phyloP scores from a whole-genome alignment of 2,329 filamentous ascomycete species.

The Cryphonectria radicalis region DNA sequence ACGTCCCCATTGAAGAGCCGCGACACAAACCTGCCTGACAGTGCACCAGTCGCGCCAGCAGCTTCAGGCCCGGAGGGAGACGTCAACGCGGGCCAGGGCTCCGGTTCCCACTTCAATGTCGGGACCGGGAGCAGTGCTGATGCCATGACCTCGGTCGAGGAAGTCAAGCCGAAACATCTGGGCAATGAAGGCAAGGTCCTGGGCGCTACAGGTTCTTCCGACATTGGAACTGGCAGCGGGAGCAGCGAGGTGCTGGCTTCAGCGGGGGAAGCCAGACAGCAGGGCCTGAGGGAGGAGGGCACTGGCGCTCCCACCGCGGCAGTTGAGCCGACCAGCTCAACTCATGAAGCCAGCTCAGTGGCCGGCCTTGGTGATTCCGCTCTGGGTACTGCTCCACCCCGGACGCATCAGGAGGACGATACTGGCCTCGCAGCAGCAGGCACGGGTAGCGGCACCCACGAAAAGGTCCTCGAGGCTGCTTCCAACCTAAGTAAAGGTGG shows the following conservation, averaged over 20 bases:
- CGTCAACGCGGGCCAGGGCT: not conserved
- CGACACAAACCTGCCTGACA: not conserved
- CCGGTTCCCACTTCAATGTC: not conserved
- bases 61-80: not conserved
- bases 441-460: not conserved
- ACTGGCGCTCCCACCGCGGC: not conserved
- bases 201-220: not conserved
- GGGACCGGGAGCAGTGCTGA: not conserved
- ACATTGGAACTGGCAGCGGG: not conserved
- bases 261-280: not conserved
- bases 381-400: not conserved
- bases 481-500: not conserved
- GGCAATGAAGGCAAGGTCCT: slow-evolving; percentile 9
- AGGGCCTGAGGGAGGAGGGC: not conserved
- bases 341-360: not conserved
- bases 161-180: slow-evolving; percentile 1
- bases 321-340: not conserved
- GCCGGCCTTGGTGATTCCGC: not conserved
- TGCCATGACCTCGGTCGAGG: not conserved
- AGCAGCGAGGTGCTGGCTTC: not conserved
- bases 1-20: not conserved
- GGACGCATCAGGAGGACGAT: not conserved
- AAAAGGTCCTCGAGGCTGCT: not conserved
- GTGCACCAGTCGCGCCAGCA: not conserved
- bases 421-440: not conserved